Percentiles rank a stretch among this genome's conserved stretches.
These are phyloP conservation scores for Biscogniauxia mediterranea DNA, from an alignment of 2,329 filamentous ascomycete species.

Conservation along the genomic window DNA sequence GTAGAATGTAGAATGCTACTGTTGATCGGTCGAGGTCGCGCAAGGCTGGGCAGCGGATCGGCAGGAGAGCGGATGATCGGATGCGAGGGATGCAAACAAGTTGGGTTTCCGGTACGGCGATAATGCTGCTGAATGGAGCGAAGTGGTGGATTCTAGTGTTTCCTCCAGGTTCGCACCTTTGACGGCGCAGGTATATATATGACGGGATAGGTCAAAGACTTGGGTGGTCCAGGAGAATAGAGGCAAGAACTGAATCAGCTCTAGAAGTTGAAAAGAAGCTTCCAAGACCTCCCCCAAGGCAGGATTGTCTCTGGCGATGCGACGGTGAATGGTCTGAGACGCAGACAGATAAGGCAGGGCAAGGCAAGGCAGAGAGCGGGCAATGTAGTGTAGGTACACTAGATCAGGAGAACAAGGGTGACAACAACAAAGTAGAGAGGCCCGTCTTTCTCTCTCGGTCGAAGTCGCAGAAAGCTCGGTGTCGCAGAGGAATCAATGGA, in stretches of 20 bases:
- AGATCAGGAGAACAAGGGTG: slow-evolving; percentile 17
- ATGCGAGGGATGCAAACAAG: neutral
- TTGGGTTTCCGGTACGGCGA: slow-evolving; percentile 14
- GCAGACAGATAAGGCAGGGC: slow-evolving; percentile 13
- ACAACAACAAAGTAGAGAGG: neutral
- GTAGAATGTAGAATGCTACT: slow-evolving; percentile 5
- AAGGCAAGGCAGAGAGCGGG: slow-evolving; percentile 15
- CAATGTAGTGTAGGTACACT: slow-evolving; percentile 23
- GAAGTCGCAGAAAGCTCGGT: neutral
- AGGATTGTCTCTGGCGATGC: slow-evolving; percentile 26
- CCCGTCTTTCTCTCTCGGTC: neutral
- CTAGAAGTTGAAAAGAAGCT: slow-evolving; percentile 30
- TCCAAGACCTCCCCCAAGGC: slow-evolving; percentile 23
- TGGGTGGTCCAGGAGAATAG: slow-evolving; percentile 6
- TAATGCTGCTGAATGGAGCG: slow-evolving; percentile 14
- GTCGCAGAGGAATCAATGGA: neutral
- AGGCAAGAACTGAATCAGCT: slow-evolving; percentile 23
- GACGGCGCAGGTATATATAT: slow-evolving; percentile 24
- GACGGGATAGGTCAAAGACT: slow-evolving; percentile 17
- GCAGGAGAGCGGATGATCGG: neutral
- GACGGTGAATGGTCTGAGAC: slow-evolving; percentile 20
- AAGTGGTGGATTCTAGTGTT: slow-evolving; percentile 26
- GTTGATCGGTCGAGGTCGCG: slow-evolving; percentile 14
- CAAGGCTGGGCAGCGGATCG: slow-evolving; percentile 10
- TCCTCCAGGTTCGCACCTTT: slow-evolving; percentile 25